Evolutionary conservation across 371 early-diverging fungal species (phyloP).

Genomic region (Mucor mucedo): DNA sequence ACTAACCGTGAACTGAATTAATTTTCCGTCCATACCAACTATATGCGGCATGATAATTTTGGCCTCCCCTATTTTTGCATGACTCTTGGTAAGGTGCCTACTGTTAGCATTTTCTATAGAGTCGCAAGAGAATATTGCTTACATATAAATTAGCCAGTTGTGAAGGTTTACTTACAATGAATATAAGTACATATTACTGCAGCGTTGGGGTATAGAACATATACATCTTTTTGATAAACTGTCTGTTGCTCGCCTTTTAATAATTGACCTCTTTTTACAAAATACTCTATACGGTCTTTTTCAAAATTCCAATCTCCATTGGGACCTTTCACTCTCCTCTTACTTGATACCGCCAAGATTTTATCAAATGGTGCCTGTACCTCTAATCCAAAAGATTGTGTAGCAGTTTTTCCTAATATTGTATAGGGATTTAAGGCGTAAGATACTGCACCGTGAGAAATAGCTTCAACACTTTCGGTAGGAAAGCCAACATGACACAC

Average conservation of each 20-base stretch:
- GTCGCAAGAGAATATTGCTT: neutral
- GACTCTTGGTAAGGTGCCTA: neutral
- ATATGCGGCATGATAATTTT: neutral
- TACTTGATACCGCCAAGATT: neutral
- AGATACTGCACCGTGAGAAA: slow-evolving; percentile 36
- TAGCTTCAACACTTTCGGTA: slow-evolving; percentile 30
- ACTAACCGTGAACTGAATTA: neutral
- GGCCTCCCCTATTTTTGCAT: neutral
- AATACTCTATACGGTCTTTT: neutral
- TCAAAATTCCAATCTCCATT: neutral
- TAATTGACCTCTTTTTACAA: too few relatives aligned
- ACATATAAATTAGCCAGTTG: neutral
- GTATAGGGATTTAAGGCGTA: slow-evolving; percentile 41
- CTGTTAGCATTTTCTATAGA: neutral
- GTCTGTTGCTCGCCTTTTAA: too few relatives aligned
- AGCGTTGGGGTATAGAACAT: too few relatives aligned
- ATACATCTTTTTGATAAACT: too few relatives aligned
- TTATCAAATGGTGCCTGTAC: neutral
- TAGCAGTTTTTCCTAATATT: slow-evolving; percentile 20
- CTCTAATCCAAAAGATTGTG: slow-evolving; percentile 12
- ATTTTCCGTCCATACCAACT: neutral
- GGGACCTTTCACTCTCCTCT: neutral
- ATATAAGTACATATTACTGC: too few relatives aligned
- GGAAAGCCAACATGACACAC: slow-evolving; percentile 29
- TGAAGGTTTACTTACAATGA: too few relatives aligned